Conservation (phyloP, 2,329 filamentous ascomycete genomes). For the Claviceps sorghi region DNA sequence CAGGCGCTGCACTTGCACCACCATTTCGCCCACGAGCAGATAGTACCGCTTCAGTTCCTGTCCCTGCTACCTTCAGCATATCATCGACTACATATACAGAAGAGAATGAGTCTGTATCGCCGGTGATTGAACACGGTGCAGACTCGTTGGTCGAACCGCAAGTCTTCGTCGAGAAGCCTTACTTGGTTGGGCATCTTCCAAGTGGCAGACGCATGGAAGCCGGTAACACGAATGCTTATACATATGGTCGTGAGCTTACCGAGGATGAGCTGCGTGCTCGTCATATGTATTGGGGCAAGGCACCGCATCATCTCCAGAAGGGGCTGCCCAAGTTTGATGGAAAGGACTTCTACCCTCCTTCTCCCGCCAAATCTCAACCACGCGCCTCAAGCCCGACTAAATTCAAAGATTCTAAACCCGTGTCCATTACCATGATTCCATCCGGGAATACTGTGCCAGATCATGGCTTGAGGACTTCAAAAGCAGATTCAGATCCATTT, state of each 20-base stretch:
- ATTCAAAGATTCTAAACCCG: background rate
- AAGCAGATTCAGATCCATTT: conserved; percentile 11
- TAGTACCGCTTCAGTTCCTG: conserved; percentile 7
- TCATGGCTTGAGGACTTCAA: background rate
- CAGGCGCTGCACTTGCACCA: conserved; percentile 32
- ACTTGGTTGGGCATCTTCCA: conserved; percentile 40
- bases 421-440: background rate
- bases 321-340: conserved; percentile 50
- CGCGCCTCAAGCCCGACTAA: conserved; percentile 1
- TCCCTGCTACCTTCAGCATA: background rate
- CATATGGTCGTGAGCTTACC: conserved; percentile 42
- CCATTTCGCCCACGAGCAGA: conserved; percentile 30
- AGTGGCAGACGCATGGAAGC: conserved; percentile 26
- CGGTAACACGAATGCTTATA: conserved; percentile 32
- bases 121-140: conserved; percentile 1
- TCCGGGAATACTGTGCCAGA: conserved; percentile 2
- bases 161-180: conserved; percentile 24
- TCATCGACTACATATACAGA: conserved; percentile 2
- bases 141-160: conserved; percentile 7
- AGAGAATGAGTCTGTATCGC: background rate
- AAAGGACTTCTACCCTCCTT: conserved; percentile 47
- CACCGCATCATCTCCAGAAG: conserved; percentile 32
- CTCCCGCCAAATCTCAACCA: conserved; percentile 20
- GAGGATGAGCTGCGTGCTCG: conserved; percentile 44
- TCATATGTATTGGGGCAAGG: conserved; percentile 45